These are phyloP conservation scores for Angomonas ambiguus DNA, from an alignment of 208 protist genomes.

Conservation along the genomic window DNA sequence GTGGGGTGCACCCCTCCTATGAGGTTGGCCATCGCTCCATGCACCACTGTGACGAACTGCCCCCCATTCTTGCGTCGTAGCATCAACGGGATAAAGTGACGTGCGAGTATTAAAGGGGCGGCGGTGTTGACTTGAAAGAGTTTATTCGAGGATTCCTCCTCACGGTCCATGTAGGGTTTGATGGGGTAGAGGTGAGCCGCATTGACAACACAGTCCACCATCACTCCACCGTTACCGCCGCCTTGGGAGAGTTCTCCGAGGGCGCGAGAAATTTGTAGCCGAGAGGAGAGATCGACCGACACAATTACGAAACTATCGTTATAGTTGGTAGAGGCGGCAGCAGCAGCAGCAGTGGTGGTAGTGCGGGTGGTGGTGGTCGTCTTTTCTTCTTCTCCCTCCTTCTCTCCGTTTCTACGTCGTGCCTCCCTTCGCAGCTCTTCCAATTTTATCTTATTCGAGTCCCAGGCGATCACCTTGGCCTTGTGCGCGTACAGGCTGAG, in stretches of 20 bases:
- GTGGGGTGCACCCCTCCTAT: slow-evolving; percentile 3
- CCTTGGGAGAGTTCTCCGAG: not conserved
- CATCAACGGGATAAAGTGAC: slow-evolving; percentile 30
- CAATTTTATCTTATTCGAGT: slow-evolving; percentile 40
- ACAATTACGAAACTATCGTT: not conserved
- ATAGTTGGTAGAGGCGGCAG: no score
- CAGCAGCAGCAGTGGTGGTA: no score
- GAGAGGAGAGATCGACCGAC: not conserved
- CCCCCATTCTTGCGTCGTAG: slow-evolving; percentile 20
- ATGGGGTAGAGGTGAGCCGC: slow-evolving; percentile 8
- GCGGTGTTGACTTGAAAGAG: slow-evolving; percentile 18
- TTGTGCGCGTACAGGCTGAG: slow-evolving; percentile 35
- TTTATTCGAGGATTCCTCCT: slow-evolving; percentile 28
- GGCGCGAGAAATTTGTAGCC: not conserved
- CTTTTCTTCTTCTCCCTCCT: not conserved
- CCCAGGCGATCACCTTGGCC: slow-evolving; percentile 58
- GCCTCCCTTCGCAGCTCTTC: slow-evolving; percentile 42
- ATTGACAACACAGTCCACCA: slow-evolving; percentile 30
- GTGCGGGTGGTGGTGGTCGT: not conserved
- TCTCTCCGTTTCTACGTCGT: not conserved
- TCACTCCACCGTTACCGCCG: not conserved
- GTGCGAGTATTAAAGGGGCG: slow-evolving; percentile 24
- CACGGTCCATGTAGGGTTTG: slow-evolving; percentile 23
- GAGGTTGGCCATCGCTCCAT: slow-evolving; percentile 6
- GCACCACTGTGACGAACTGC: slow-evolving; percentile 28